Base-by-base conservation (phyloP, 495 filamentous ascomycete species). In the Xylaria flabelliformis region DNA sequence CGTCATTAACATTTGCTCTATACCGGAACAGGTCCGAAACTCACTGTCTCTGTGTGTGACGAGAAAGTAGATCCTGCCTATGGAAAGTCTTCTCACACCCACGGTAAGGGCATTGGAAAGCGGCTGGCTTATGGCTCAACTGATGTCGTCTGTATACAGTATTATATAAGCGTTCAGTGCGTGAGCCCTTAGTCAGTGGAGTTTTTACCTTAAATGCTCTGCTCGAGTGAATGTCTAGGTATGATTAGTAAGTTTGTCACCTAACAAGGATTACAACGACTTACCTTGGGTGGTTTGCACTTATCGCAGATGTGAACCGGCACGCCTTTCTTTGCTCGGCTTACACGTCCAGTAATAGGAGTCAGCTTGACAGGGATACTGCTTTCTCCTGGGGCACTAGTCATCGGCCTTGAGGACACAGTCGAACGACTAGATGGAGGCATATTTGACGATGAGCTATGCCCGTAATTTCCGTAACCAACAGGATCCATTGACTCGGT, bases 1-100 rank as follows among this genome's bases (percentile, higher is more conserved):
- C 32, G n/a, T 7, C 19, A 53, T 72, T 51, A 66, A 53, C 1
- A 17, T 50, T 34, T 50, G 13, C 41, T 51, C 34, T 44, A 46
- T 50, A 24, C 15, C 34, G 9, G 48, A 29, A 55, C 12, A 34
- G n/a, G 17, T 55, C 8, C 7, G 9, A 36, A 17, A 80, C 92
- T 85, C 82, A 95, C 93, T 95, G 93, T 87, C 91, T 89, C 76
- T 94, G 92, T 78, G 91, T 86, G 79, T 97, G 94, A 64, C 94
- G 90, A 36, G 87, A 84, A 39, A 97, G 85, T 32, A 97, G 82
- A 81, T 97, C 94, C 17, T 89, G 84, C 42, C 94, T 89, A 61
- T 89, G 84, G 78, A 97, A 97, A 4, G 83, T 81, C 64, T 81
- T 88, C 0, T 84, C 83, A 77, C 93, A 97, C 24, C 86, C 82